A percentile compares a stretch with the other conserved stretches of the same genome.
Conservation (phyloP, 805 yeast genomes). For the Candida michaelii region DNA sequence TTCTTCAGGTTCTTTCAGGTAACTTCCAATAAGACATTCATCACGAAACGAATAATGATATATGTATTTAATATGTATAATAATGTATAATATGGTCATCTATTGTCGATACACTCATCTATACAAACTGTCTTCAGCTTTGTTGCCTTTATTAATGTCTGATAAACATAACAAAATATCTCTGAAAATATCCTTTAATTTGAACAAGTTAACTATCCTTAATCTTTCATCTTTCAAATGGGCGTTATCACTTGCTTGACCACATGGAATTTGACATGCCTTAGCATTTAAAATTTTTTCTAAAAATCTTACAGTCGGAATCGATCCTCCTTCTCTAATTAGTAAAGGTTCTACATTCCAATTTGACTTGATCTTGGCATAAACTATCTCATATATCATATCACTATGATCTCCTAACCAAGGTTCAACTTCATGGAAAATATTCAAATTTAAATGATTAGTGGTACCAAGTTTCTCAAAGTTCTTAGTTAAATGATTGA, state of each 20-base stretch:
- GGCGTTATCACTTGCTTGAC: conserved; percentile 92
- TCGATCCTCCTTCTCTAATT: conserved; percentile 95
- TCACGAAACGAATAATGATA: not conserved
- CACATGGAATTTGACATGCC: conserved; percentile 96
- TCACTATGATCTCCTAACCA: conserved; percentile 91
- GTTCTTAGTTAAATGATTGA: conserved; percentile 40
- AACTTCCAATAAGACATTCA: no score
- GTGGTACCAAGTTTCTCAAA: conserved; percentile 56
- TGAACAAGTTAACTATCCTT: conserved; percentile 73
- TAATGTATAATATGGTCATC: not conserved
- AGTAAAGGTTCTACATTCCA: conserved; percentile 83
- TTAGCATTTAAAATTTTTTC: conserved; percentile 82
- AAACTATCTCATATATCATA: conserved; percentile 66
- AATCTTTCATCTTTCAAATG: conserved; percentile 87
- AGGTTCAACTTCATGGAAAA: conserved; percentile 88
- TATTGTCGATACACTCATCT: no score
- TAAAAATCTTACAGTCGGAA: conserved; percentile 82
- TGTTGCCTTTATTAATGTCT: not conserved
- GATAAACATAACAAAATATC: conserved; percentile 31
- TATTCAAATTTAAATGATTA: conserved; percentile 59
- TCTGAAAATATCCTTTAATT: conserved; percentile 63
- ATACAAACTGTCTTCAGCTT: no score
- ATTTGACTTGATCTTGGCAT: conserved; percentile 57
- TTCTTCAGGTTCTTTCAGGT: no score
- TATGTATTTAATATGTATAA: conserved; percentile 2